Evolutionary conservation across 441 rosid species (phyloP).

Genomic region (Croton laevigatus): DNA sequence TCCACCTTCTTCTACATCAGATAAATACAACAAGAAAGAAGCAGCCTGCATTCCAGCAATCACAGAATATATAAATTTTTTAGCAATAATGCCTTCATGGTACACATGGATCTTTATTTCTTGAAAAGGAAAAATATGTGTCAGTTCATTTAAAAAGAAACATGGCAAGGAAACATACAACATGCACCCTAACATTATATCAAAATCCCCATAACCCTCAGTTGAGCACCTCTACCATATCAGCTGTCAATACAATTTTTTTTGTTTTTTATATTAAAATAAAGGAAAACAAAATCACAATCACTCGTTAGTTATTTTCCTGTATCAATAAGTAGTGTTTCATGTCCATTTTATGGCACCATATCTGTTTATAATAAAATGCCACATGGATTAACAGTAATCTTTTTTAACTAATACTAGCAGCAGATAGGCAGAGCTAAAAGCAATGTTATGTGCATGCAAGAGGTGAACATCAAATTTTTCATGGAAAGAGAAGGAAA

Average conservation of each 20-base stretch:
- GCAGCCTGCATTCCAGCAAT: constrained; percentile 47
- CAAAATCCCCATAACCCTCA: neutral
- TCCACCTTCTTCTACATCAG: constrained; percentile 86
- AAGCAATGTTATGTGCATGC: too few relatives aligned
- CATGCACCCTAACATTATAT: neutral
- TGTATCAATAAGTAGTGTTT: neutral
- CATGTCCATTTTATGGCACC: neutral
- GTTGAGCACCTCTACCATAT: neutral
- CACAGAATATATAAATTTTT: constrained; percentile 14
- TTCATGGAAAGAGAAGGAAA: neutral
- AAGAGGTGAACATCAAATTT: neutral
- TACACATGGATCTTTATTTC: neutral
- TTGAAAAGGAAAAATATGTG: neutral
- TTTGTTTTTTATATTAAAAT: neutral
- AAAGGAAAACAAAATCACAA: neutral
- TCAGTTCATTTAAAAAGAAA: neutral
- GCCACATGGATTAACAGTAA: neutral
- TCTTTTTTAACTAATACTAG: neutral
- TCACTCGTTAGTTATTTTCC: neutral
- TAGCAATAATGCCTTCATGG: constrained; percentile 5
- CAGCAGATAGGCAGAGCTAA: neutral
- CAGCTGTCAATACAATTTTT: neutral
- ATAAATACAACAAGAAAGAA: constrained; percentile 77
- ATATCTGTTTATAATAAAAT: neutral
- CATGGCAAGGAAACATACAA: neutral